Percentiles rank a stretch among this genome's conserved stretches.
Evolutionary conservation across 805 yeast genomes (phyloP).

Genomic region (Wickerhamiella sergipiensis): DNA sequence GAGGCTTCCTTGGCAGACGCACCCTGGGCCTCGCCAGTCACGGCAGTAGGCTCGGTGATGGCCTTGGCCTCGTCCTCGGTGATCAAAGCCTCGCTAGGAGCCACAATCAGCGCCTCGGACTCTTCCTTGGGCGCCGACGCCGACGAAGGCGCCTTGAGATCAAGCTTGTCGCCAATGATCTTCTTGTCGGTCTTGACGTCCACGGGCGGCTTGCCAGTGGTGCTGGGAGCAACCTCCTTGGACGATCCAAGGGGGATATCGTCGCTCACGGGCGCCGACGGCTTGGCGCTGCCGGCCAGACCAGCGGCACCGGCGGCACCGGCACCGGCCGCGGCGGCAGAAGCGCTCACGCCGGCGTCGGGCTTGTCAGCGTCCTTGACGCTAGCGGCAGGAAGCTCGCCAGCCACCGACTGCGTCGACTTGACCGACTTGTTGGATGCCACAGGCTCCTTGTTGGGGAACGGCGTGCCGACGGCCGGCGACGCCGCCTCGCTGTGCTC

Average conservation of each 20-base stretch:
- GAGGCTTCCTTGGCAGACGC: too few relatives aligned
- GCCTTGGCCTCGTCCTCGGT: conserved; percentile 5
- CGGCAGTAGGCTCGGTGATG: background rate
- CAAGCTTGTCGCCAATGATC: conserved; percentile 1
- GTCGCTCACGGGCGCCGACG: conserved; percentile 6
- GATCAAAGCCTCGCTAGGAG: background rate
- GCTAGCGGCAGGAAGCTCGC: background rate
- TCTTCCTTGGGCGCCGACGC: background rate
- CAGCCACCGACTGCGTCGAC: background rate
- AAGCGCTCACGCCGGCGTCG: background rate
- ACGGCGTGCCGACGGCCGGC: background rate
- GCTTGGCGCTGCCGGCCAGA: conserved; percentile 1
- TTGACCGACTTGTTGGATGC: conserved; percentile 3
- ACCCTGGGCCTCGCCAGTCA: too few relatives aligned
- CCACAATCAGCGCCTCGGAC: background rate
- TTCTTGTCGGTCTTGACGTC: background rate
- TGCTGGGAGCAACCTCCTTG: background rate
- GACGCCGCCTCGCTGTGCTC: conserved; percentile 9
- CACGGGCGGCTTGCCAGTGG: background rate
- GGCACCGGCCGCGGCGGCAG: conserved; percentile 7
- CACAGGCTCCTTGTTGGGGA: background rate
- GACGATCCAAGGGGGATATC: background rate
- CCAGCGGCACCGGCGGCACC: conserved; percentile 5
- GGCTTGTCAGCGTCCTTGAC: background rate
- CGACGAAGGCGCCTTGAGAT: background rate